Base-by-base conservation (phyloP, 257 asterid species). In the Voacanga thouarsii region DNA sequence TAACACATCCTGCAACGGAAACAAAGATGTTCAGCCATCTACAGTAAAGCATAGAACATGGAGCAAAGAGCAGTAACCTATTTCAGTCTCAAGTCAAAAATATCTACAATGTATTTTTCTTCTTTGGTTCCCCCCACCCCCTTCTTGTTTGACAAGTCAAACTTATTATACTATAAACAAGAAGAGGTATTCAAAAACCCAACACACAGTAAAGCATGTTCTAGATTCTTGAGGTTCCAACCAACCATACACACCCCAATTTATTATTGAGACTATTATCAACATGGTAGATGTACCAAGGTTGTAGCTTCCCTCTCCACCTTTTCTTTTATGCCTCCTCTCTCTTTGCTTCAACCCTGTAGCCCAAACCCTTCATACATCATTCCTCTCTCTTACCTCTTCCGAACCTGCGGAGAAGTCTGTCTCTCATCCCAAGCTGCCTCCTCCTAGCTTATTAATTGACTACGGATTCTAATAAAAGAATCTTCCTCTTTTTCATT, bases 1-100 rank as follows among this genome's bases (percentile, higher is more conserved):
- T 21, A 79, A 49, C 39, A 72, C 68, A 47, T 83, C 96, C 96
- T 90, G 94, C 79, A 80, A 81, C 75, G 12, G 30, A 53, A 73
- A 49, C 10, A 50, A 71, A 76, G 44, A 21, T 33, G n/a, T 7
- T 55, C 72, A 80, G 18, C 4, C 28, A 50, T 43, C 26, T 18
- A 30, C 44, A n/a, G 44, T 64, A 61, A 9, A 33, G 33, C 8
- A 71, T 8, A 70, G 59, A 49, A 47, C 4, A 69, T 23, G 51
- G 71, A 59, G 1, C 53, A 47, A 69, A 14, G 44, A 80, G 30
- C 45, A 23, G 15, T 24, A 12, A n/a, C 12, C 21, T 68, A 57
- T 19, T 33, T 63, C 23, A 19, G 16, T 41, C 37, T 49, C 10
- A 51, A 47, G 26, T 49, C 74, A 76, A 4, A 4, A 16, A 45